These are phyloP conservation scores for Saprolegnia parasitica DNA, from an alignment of 352 stramenopile species.

Conservation along the genomic window DNA sequence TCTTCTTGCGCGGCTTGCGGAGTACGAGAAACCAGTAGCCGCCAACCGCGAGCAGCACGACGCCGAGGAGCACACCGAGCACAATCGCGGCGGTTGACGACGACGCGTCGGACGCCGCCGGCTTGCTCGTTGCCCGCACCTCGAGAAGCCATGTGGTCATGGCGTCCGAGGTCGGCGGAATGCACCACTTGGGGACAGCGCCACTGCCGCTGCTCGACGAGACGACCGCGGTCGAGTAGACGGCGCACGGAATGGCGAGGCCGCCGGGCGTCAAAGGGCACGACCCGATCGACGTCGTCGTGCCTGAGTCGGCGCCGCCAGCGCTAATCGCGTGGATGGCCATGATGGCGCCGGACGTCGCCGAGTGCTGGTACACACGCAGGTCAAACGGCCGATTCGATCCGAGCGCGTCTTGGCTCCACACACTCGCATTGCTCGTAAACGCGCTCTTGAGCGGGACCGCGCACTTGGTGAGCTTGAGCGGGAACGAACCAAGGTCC, in stretches of 20 bases:
- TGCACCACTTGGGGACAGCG: not conserved
- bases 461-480: conserved; percentile 16
- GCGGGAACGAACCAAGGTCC: not conserved
- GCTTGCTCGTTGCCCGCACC: not conserved
- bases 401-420: conserved; percentile 11
- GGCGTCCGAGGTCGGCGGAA: not conserved
- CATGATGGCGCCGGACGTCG: not conserved
- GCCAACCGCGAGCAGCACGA: not conserved
- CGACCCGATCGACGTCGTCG: not conserved
- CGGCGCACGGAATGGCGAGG: not conserved
- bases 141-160: conserved; percentile 6
- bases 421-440: conserved; percentile 16
- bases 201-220: not conserved
- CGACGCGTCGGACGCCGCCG: not conserved
- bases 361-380: too few species aligned
- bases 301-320: too few species aligned
- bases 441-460: not conserved
- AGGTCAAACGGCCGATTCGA: not conserved
- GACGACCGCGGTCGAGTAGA: not conserved
- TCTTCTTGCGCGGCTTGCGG: not conserved
- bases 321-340: not conserved
- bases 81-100: not conserved
- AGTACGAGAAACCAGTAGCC: not conserved
- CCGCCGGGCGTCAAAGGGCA: not conserved
- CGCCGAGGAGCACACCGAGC: not conserved